These are phyloP conservation scores for Pythium aquatile DNA, from an alignment of 352 stramenopile genomes.

Conservation along the genomic window DNA sequence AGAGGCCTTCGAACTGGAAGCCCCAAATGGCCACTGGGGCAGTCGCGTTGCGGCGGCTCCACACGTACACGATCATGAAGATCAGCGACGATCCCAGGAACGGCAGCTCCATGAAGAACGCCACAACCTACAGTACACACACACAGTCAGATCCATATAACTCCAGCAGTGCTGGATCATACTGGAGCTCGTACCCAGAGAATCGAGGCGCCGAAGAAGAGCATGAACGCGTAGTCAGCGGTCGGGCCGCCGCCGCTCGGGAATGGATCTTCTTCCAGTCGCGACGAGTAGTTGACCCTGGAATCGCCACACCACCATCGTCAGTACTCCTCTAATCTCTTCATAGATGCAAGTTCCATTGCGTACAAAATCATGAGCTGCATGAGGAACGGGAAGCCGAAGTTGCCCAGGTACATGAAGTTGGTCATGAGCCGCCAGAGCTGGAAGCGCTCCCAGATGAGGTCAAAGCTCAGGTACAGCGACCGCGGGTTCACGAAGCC, in stretches of 20 bases:
- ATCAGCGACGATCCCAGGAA: conserved; percentile 86
- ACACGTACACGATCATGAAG: conserved; percentile 92
- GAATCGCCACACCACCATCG: not conserved
- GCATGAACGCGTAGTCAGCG: conserved; percentile 89
- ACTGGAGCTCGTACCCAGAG: conserved; percentile 56
- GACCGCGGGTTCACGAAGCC: conserved; percentile 79
- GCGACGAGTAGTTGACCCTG: conserved; percentile 81
- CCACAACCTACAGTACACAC: conserved; percentile 61
- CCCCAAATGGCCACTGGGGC: conserved; percentile 83
- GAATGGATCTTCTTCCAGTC: conserved; percentile 85
- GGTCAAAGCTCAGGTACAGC: conserved; percentile 84
- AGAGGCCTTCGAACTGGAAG: conserved; percentile 86
- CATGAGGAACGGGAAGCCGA: conserved; percentile 90
- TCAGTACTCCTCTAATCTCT: no score
- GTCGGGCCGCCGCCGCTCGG: conserved; percentile 72
- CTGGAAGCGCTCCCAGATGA: conserved; percentile 86
- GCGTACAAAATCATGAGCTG: conserved; percentile 88
- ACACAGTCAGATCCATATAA: not conserved
- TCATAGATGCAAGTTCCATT: no score
- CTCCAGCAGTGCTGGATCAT: not conserved
- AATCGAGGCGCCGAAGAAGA: conserved; percentile 78
- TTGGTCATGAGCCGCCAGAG: conserved; percentile 87
- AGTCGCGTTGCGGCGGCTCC: conserved; percentile 85
- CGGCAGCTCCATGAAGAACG: conserved; percentile 79
- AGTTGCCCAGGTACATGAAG: conserved; percentile 89